phyloP scores from a whole-genome alignment of 1,139 yeast genomes.

The Magnusiomyces clavatus region DNA sequence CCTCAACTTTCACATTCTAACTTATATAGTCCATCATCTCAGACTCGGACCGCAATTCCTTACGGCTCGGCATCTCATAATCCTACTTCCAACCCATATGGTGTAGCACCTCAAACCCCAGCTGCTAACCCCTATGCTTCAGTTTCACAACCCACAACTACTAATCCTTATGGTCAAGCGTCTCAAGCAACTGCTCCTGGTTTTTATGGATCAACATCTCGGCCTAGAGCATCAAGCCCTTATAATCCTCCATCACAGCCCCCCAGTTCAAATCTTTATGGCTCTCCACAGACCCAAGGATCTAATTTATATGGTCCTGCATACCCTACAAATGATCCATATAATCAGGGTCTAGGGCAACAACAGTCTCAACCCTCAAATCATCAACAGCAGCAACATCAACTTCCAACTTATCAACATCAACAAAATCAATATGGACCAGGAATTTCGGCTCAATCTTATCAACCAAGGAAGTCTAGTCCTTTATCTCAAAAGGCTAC shows the following conservation, averaged over 20 bases:
- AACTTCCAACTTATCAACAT: not conserved
- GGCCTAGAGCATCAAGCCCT: no score
- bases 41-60: constrained; percentile 5
- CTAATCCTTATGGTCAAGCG: constrained; percentile 1
- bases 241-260: not conserved
- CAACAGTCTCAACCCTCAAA: not conserved
- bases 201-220: no score
- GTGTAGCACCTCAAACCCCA: not conserved
- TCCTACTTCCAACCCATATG: not conserved
- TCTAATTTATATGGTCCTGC: not conserved
- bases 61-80: constrained; percentile 8
- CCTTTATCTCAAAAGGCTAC: not conserved
- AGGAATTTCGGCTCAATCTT: not conserved
- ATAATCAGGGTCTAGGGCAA: not conserved
- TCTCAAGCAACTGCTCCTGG: constrained; percentile 4
- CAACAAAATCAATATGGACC: not conserved
- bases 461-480: not conserved
- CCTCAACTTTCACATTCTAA: no score
- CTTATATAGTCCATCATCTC: not conserved
- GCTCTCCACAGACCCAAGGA: not conserved
- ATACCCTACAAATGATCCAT: not conserved
- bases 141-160: not conserved
- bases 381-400: no score
- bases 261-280: no score
- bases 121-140: not conserved